Base-by-base conservation (phyloP, 345 rosid species). In the Pistacia atlantica region DNA sequence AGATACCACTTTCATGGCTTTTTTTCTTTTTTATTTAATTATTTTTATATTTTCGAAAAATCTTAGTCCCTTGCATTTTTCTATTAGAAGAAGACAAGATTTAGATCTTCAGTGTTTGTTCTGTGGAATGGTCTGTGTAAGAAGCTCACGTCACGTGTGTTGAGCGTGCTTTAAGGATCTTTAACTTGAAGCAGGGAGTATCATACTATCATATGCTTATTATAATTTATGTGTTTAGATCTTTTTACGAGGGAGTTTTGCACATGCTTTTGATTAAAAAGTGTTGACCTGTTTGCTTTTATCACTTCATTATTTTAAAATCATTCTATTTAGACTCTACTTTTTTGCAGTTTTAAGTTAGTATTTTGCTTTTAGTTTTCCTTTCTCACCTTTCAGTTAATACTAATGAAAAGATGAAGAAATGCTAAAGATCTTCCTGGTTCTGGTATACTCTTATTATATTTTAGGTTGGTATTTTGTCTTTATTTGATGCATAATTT, bases 121-220 rank as follows among this genome's bases (percentile, higher is more conserved):
- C 75, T 57, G 55, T 59, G 64, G 65, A 65, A 38, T 72, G 69
- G 42, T 60, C 59, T 51, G 20, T 8, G 46, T 63, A 58, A 80
- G 75, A 72, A 69, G 77, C 78, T 75, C 77, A 91, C 82, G 75
- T 75, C 77, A 91, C 82, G 94, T 89, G 92, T 76, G 51, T 31
- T 46, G 12, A 74, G 86, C 97, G 91, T 73, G 51, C 78, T 89
- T 85, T 80, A 69, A 80, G 97, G 95, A 93, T 89, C 98, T 84
- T 80, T 64, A 76, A 72, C 86, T 80, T 69, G 71, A 75, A 80
- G 59, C 55, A 72, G 80, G 82, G 61, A 37, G 71, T 75, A 28
- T 62, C 78, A 78, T 75, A 74, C 71, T 75, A 28, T 62, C 78
- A 78, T 75, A 74, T 73, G 78, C 69, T 67, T 65, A 28, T 35